phyloP scores from a whole-genome alignment of 805 yeast genomes.

The Candida nonsorbophila region DNA sequence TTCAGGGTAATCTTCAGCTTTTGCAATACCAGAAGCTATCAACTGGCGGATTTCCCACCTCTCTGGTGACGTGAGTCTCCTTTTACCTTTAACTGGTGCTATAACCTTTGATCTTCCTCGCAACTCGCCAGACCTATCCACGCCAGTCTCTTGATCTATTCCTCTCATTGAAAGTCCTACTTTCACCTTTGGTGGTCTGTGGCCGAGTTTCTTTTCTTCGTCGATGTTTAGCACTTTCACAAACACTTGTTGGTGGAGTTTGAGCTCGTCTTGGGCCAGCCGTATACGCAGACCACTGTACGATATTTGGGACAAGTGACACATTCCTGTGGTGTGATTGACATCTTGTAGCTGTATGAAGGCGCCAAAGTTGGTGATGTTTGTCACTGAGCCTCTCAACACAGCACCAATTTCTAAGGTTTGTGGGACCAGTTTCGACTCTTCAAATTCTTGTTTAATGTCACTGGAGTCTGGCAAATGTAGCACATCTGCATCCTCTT shows the following conservation, averaged over 20 bases:
- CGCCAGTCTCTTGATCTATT: constrained; percentile 68
- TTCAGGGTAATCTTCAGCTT: constrained; percentile 67
- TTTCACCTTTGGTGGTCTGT: too few species aligned
- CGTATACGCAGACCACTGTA: constrained; percentile 40
- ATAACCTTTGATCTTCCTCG: constrained; percentile 6
- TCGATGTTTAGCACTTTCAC: constrained; percentile 46
- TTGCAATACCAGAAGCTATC: constrained; percentile 70
- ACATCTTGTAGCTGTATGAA: constrained; percentile 57
- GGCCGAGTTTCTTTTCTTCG: constrained; percentile 33
- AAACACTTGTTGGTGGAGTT: constrained; percentile 54
- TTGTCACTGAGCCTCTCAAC: constrained; percentile 57
- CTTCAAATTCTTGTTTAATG: too few species aligned
- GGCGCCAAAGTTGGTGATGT: constrained; percentile 69
- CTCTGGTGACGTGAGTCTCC: constrained; percentile 75
- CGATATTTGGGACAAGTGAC: constrained; percentile 71
- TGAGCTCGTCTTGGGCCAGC: constrained; percentile 56
- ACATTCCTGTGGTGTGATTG: constrained; percentile 48
- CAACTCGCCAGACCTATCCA: constrained; percentile 20
- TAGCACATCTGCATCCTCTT: too few species aligned
- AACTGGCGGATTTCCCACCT: constrained; percentile 86
- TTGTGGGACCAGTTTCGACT: too few species aligned
- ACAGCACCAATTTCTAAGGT: constrained; percentile 42
- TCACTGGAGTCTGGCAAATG: too few species aligned
- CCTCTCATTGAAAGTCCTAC: constrained; percentile 65
- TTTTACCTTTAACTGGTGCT: constrained; percentile 18